These are phyloP conservation scores for Vitis hybrid DNA, from an alignment of 177 flowering plant species.

Conservation along the genomic window DNA sequence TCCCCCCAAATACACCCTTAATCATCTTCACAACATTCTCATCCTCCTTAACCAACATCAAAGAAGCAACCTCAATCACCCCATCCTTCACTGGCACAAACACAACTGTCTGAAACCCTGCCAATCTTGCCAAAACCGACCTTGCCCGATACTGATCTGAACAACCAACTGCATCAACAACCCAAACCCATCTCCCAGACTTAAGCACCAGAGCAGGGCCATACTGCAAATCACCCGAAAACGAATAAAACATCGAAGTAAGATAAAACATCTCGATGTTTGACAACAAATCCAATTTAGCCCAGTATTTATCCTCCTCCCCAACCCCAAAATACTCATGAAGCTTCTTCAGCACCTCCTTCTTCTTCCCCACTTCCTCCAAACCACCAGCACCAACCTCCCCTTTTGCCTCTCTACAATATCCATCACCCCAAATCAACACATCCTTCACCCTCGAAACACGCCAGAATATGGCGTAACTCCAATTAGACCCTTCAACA, in stretches of 20 bases:
- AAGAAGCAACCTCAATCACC: constrained; percentile 77
- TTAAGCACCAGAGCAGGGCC: constrained; percentile 45
- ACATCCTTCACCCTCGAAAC: constrained; percentile 44
- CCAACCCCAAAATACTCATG: constrained; percentile 45
- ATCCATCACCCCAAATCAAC: constrained; percentile 81
- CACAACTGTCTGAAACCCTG: constrained; percentile 55
- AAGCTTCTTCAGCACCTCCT: constrained; percentile 57
- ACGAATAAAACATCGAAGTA: constrained; percentile 63
- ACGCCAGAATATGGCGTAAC: constrained; percentile 79
- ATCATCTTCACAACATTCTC: constrained; percentile 43
- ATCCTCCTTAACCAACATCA: constrained; percentile 51
- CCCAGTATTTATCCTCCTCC: constrained; percentile 29
- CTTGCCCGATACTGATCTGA: constrained; percentile 52
- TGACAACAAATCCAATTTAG: constrained; percentile 33
- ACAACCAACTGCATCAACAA: constrained; percentile 39
- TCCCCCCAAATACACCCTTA: constrained; percentile 40
- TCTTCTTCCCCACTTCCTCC: constrained; percentile 25
- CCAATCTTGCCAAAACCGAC: constrained; percentile 50
- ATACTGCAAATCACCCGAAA: constrained; percentile 38
- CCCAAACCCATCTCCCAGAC: constrained; percentile 61
- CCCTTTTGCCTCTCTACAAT: constrained; percentile 36
- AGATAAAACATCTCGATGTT: constrained; percentile 59
- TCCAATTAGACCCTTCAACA: constrained; percentile 65
- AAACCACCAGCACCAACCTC: constrained; percentile 16
- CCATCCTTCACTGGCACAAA: constrained; percentile 75